Conservation (phyloP, 2,329 filamentous ascomycete species). For the Cladosporium sp. region DNA sequence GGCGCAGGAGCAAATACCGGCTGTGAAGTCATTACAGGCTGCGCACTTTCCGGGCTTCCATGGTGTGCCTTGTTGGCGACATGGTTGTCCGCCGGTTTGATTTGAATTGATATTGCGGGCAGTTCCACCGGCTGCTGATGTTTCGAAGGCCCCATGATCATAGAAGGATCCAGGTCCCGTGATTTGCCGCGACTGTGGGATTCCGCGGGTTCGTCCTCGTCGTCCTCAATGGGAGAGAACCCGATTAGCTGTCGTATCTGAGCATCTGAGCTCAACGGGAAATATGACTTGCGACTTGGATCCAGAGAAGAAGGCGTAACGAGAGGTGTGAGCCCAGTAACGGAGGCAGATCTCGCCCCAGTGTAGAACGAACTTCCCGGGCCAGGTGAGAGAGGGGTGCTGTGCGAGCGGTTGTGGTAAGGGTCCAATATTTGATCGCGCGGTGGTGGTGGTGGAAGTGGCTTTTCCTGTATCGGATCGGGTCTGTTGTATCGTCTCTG, state of each 20-base stretch:
- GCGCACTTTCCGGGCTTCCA: not conserved
- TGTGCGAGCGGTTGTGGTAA: constrained; percentile 12
- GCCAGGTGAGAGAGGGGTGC: constrained; percentile 17
- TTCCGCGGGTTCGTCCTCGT: not conserved
- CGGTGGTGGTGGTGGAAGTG: constrained; percentile 4
- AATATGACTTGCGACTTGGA: constrained; percentile 17
- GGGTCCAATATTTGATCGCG: not conserved
- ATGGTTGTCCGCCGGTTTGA: not conserved
- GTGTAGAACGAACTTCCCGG: constrained; percentile 3
- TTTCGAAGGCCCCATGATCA: not conserved
- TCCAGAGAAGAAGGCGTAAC: constrained; percentile 16
- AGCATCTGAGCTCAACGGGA: constrained; percentile 12
- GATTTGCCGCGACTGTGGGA: not conserved
- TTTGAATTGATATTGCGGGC: not conserved
- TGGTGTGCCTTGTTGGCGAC: not conserved
- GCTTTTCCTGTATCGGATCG: constrained; percentile 4
- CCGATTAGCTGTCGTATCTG: constrained; percentile 18
- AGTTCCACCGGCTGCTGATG: not conserved
- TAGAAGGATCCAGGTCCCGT: not conserved
- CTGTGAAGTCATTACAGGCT: not conserved
- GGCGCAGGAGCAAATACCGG: not conserved
- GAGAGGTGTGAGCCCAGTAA: constrained; percentile 12
- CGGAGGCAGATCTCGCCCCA: constrained; percentile 4
- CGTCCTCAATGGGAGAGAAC: constrained; percentile 11
- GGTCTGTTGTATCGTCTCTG: not conserved